Base-by-base conservation (phyloP, 805 yeast species). In the Candida corydali region DNA sequence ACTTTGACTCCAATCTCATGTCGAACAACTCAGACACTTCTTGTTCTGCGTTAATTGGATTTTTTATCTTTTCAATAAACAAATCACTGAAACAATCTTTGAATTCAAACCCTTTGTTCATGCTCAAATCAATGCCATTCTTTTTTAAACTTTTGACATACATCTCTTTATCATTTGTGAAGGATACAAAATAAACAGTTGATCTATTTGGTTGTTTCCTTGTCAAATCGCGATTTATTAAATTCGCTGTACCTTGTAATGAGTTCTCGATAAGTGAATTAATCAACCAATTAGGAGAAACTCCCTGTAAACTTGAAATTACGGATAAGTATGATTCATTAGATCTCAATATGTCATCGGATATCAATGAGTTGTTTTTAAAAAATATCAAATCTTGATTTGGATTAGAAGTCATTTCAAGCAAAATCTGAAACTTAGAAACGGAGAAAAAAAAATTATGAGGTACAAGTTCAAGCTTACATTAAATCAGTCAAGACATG, bases 221-320 rank as follows among this genome's bases (percentile, higher is more conserved):
- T 12, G 32, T 44, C 16, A 56, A 43, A 34, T 59, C 69, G 31
- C 51, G 46, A 40, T 62, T 55, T 34, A 61, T 72, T 66, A 46
- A 66, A 27, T 37, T 64, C 47, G 60, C 68, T 32, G 78, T 69
- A 4, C 79, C 83, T 12, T 58, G 47, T 11, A 76, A 43, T 17
- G 66, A 57, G 24, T 66, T 69, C 46, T 82, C 86, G 7, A 80
- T 57, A 16, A 82, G 52, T 2, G 79, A 69, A 37, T 69, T 69
- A 3, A 72, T 49, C 26, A 83, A 60, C 91, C 91, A 83, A 5
- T 75, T 54, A 2, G 89, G 78, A 18, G 76, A 69, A 0, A 84
- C 80, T 0, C 82, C 79, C 37, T 57, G 65, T 3, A 47, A 46
- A 37, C 65, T 60, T 1, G 69, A 48, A 6, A 67, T 51, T 3